These are phyloP conservation scores for Boletus albobrunnescens DNA, from an alignment of 1,284 basidiomycete species.

Conservation along the genomic window DNA sequence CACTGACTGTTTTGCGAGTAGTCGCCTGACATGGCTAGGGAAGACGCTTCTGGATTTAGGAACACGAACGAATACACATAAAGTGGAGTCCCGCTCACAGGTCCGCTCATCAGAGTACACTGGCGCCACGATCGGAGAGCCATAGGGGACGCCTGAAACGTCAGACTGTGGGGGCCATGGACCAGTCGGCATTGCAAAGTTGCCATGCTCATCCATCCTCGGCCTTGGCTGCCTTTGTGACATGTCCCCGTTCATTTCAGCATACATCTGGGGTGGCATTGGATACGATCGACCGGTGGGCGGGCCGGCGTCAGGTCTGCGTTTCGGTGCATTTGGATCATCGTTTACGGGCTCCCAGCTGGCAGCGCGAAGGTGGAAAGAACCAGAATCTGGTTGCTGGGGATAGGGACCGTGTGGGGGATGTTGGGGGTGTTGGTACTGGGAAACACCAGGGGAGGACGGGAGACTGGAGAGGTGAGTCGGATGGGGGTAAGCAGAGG, in stretches of 20 bases:
- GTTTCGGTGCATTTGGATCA: conserved; percentile 35
- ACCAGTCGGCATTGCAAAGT: conserved; percentile 23
- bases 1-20: conserved; percentile 33
- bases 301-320: conserved; percentile 32
- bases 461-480: conserved; percentile 29
- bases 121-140: conserved; percentile 36
- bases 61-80: conserved; percentile 2
- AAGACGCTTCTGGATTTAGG: conserved; percentile 20
- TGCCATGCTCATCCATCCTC: conserved; percentile 31
- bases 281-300: conserved; percentile 34
- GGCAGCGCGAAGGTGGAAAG: conserved; percentile 43
- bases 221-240: conserved; percentile 25
- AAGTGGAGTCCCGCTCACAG: conserved; percentile 31
- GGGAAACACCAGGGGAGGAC: conserved; percentile 24
- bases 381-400: conserved; percentile 27
- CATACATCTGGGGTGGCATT: conserved; percentile 34
- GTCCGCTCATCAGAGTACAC: conserved; percentile 47
- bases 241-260: conserved; percentile 35
- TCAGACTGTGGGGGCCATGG: conserved; percentile 32
- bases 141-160: conserved; percentile 32
- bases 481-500: conserved; percentile 32
- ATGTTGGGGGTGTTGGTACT: conserved; percentile 33
- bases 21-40: conserved; percentile 29
- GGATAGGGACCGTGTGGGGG: conserved; percentile 29
- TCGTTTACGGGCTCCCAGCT: conserved; percentile 40